Evolutionary conservation across 306 rosid species (phyloP).

Genomic region (Lathyrus tuberosus): DNA sequence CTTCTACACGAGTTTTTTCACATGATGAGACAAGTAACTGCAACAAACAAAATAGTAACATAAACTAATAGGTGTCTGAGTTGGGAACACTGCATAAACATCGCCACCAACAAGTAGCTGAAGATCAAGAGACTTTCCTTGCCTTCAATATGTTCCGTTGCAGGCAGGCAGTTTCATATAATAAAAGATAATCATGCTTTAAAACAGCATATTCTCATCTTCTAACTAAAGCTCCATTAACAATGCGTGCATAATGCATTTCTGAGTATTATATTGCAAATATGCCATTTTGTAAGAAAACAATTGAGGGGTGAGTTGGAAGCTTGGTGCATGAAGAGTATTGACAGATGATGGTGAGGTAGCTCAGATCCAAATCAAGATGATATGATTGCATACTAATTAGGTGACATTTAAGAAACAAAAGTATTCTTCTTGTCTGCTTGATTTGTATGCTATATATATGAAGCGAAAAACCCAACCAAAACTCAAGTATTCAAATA

Average conservation of each 20-base stretch:
- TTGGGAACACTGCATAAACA: constrained; percentile 44
- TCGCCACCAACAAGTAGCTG: constrained; percentile 16
- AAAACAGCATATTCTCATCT: constrained; percentile 10
- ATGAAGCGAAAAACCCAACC: constrained; percentile 26
- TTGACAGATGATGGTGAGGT: constrained; percentile 21
- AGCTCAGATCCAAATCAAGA: constrained; percentile 28
- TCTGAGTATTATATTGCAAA: constrained; percentile 26
- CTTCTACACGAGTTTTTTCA: constrained; percentile 35
- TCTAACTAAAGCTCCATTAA: constrained; percentile 2
- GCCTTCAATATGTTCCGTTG: constrained; percentile 34
- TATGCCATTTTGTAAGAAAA: constrained; percentile 30
- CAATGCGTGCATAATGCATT: constrained; percentile 16
- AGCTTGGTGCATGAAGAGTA: constrained; percentile 17
- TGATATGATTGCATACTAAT: constrained; percentile 8
- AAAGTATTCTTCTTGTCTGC: constrained; percentile 40
- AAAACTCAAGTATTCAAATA: constrained; percentile 23
- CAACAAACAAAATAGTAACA: constrained; percentile 28
- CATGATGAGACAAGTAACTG: constrained; percentile 37
- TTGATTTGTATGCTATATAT: constrained; percentile 35
- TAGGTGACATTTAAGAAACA: constrained; percentile 34
- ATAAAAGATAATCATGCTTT: constrained; percentile 7
- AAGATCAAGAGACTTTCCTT: constrained; percentile 13
- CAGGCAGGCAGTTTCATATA: constrained; percentile 36
- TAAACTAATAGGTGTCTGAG: constrained; percentile 28
- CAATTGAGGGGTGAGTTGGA: constrained; percentile 37